Evolutionary conservation across 352 stramenopile genomes (phyloP).

Genomic region (Pythium guiyangense): DNA sequence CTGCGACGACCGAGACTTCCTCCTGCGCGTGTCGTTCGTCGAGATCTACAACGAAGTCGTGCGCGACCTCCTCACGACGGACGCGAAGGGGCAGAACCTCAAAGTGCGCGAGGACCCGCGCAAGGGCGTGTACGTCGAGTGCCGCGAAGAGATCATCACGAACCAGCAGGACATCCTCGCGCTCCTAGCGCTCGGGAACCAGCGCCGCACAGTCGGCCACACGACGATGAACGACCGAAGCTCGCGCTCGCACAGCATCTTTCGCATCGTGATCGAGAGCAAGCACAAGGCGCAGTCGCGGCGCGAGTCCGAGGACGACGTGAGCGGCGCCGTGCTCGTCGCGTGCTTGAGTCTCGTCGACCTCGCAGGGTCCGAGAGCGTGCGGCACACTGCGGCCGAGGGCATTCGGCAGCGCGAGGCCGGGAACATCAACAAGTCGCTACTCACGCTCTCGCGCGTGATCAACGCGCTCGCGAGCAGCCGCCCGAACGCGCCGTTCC

Average conservation of each 20-base stretch:
- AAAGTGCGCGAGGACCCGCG: conserved; percentile 92
- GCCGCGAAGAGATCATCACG: conserved; percentile 92
- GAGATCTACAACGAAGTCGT: conserved; percentile 99
- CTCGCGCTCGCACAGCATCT: conserved; percentile 81
- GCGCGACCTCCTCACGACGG: conserved; percentile 89
- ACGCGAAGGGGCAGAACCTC: conserved; percentile 43
- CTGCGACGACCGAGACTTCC: conserved; percentile 88
- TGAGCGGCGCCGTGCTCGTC: conserved; percentile 86
- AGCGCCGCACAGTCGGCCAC: conserved; percentile 52
- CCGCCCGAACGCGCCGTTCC: conserved; percentile 65
- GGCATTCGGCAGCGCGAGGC: conserved; percentile 94
- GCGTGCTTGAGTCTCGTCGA: conserved; percentile 97
- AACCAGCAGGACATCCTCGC: conserved; percentile 57
- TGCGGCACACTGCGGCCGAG: conserved; percentile 93
- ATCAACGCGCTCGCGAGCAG: conserved; percentile 80
- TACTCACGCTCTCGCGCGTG: conserved; percentile 93
- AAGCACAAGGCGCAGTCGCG: conserved; percentile 49
- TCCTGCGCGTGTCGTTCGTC: conserved; percentile 96
- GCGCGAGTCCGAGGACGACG: conserved; percentile 59
- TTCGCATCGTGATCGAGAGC: conserved; percentile 80
- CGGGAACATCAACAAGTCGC: conserved; percentile 96
- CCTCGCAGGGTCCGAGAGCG: conserved; percentile 96
- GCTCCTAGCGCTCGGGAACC: conserved; percentile 62
- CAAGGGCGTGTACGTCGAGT: conserved; percentile 96
- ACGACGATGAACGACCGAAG: conserved; percentile 82